A percentile compares a stretch with the other conserved stretches of the same genome.
Conservation (phyloP, 805 yeast species). For the Blastobotrys attinorum region DNA sequence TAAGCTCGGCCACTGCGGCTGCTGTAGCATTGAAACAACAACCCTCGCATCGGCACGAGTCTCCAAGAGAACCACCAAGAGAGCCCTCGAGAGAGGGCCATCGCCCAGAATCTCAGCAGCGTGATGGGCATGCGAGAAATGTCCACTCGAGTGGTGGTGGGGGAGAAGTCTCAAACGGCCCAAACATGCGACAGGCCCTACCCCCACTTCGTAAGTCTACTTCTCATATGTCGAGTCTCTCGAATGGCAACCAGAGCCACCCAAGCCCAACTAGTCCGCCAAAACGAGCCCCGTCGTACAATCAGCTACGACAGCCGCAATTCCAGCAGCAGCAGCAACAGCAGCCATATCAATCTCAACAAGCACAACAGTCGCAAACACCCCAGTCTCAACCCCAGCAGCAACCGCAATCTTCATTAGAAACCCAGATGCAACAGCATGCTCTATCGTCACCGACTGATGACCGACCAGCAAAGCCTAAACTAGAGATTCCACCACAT, state of each 20-base stretch:
- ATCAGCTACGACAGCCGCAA: slow-evolving; percentile 1
- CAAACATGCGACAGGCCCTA: background rate
- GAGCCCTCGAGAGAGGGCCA: background rate
- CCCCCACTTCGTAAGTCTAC: background rate
- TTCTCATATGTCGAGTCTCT: background rate
- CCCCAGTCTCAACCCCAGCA: slow-evolving; percentile 2
- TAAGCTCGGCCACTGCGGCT: slow-evolving; percentile 15
- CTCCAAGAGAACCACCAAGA: slow-evolving; percentile 8
- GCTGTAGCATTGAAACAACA: slow-evolving; percentile 18
- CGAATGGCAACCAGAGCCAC: background rate
- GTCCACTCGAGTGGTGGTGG: too few relatives aligned
- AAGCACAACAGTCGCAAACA: background rate
- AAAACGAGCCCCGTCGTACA: background rate
- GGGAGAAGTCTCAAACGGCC: too few relatives aligned
- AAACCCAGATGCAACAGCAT: too few relatives aligned
- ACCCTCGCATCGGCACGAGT: slow-evolving; percentile 10
- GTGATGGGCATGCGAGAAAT: too few relatives aligned
- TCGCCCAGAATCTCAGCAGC: background rate
- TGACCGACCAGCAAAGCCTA: slow-evolving; percentile 16
- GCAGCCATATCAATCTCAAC: background rate
- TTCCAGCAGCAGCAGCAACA: background rate
- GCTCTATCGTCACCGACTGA: too few relatives aligned
- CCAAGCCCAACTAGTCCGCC: background rate
- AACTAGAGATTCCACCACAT: slow-evolving; percentile 35
- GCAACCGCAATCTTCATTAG: slow-evolving; percentile 1